Percentiles rank a stretch among this genome's conserved stretches.
phyloP scores from a whole-genome alignment of 2,329 filamentous ascomycete genomes.

The Fusarium fujikuroi region DNA sequence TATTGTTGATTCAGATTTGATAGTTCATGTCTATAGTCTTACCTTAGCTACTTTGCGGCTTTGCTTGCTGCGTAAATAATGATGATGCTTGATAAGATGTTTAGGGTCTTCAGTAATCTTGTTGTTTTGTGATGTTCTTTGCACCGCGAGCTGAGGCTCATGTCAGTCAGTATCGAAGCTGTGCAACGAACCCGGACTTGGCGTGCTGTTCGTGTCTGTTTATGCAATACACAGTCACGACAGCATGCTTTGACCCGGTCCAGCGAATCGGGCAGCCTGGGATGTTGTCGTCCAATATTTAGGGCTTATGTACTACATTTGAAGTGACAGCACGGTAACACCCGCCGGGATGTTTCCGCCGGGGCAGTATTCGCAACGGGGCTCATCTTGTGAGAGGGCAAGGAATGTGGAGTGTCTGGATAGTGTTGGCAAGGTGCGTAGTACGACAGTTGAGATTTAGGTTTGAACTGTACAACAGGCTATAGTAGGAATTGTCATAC shows the following conservation, averaged over 20 bases:
- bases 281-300: constrained; percentile 2
- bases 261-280: constrained; percentile 26
- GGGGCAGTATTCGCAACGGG: background rate
- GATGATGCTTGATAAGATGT: constrained; percentile 17
- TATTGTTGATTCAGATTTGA: background rate
- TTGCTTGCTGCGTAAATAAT: constrained; percentile 24
- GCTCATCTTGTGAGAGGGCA: constrained; percentile 27
- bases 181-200: constrained; percentile 12
- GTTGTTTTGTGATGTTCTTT: background rate
- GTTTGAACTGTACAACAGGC: background rate
- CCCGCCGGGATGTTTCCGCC: constrained; percentile 31
- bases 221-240: constrained; percentile 1
- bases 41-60: background rate
- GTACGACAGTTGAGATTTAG: constrained; percentile 7
- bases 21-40: constrained; percentile 1
- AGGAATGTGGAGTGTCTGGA: background rate
- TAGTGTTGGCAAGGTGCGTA: background rate
- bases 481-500: background rate
- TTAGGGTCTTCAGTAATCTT: background rate
- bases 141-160: background rate
- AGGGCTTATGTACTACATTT: background rate
- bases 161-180: background rate
- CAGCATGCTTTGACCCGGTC: constrained; percentile 19
- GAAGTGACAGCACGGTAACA: constrained; percentile 15
- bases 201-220: background rate